Conservation (phyloP, 768 basidiomycete species). For the Auricularia cornea region DNA sequence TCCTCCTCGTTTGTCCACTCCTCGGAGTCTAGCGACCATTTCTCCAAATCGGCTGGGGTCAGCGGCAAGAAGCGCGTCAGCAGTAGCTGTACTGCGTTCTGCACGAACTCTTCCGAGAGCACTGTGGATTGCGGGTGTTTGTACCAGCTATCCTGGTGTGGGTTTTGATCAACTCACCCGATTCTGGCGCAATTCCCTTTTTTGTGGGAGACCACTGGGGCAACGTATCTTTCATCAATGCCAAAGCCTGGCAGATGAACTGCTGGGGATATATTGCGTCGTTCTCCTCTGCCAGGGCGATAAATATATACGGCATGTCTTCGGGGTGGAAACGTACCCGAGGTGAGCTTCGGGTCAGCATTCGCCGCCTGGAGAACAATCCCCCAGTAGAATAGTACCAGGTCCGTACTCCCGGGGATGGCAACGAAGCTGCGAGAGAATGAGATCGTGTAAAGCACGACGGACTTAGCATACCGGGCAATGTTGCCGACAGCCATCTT, state of each 20-base stretch:
- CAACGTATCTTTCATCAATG: slow-evolving; percentile 75
- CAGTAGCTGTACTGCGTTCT: slow-evolving; percentile 64
- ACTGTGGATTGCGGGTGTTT: slow-evolving; percentile 27
- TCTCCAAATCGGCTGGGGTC: slow-evolving; percentile 69
- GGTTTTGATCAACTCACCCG: not conserved
- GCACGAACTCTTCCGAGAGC: slow-evolving; percentile 60
- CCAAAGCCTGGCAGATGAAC: slow-evolving; percentile 77
- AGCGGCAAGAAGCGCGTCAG: slow-evolving; percentile 82
- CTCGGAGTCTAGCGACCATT: slow-evolving; percentile 84
- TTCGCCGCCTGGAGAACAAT: slow-evolving; percentile 66
- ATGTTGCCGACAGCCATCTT: not conserved
- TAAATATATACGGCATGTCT: not conserved
- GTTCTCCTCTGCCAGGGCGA: slow-evolving; percentile 41
- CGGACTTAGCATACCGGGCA: not conserved
- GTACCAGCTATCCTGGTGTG: slow-evolving; percentile 8
- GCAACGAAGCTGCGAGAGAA: slow-evolving; percentile 39
- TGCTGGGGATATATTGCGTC: slow-evolving; percentile 66
- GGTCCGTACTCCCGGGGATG: slow-evolving; percentile 53
- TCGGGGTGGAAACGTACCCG: slow-evolving; percentile 35
- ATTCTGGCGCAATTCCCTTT: slow-evolving; percentile 25
- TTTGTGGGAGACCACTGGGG: slow-evolving; percentile 68
- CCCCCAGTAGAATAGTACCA: slow-evolving; percentile 76
- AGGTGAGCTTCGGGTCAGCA: slow-evolving; percentile 41
- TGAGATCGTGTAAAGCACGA: not conserved
- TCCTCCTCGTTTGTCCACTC: slow-evolving; percentile 91